Conservation (phyloP, 2,329 filamentous ascomycete genomes). For the Aspergillus floridensis region DNA sequence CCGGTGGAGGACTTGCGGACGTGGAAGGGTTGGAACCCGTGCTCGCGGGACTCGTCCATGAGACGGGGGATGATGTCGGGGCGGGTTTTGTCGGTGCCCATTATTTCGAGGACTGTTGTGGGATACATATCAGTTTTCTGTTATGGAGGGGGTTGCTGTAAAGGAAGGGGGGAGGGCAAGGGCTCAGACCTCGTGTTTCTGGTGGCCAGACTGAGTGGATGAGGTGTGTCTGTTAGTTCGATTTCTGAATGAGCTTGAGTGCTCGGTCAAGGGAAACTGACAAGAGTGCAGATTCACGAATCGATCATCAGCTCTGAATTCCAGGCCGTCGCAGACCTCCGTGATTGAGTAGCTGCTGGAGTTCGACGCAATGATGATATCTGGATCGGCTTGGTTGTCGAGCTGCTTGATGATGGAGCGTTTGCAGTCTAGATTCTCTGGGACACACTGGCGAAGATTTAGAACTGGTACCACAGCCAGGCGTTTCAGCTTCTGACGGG, state of each 20-base stretch:
- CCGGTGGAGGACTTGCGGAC: constrained; percentile 38
- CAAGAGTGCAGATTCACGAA: constrained; percentile 48
- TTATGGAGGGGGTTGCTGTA: no score
- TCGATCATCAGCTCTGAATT: constrained; percentile 33
- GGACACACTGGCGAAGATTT: constrained; percentile 40
- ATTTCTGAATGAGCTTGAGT: no score
- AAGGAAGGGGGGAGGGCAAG: not conserved
- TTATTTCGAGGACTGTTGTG: constrained; percentile 37
- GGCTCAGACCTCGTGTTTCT: constrained; percentile 32
- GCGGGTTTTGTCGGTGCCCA: constrained; percentile 37
- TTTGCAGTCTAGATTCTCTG: constrained; percentile 46
- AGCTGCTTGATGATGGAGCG: constrained; percentile 40
- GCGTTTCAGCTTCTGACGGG: not conserved
- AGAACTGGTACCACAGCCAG: constrained; percentile 7
- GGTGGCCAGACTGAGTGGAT: constrained; percentile 37
- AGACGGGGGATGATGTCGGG: constrained; percentile 30
- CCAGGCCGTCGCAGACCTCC: constrained; percentile 43
- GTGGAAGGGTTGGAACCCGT: constrained; percentile 40
- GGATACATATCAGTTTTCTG: not conserved
- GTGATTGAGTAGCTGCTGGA: constrained; percentile 48
- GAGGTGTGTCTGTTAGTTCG: not conserved
- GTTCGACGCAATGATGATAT: constrained; percentile 47
- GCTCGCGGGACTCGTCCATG: constrained; percentile 26
- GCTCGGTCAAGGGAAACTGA: constrained; percentile 21
- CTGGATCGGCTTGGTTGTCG: constrained; percentile 35